Evolutionary conservation across 768 basidiomycete genomes (phyloP).

Genomic region (Pleurotus pulmonarius): DNA sequence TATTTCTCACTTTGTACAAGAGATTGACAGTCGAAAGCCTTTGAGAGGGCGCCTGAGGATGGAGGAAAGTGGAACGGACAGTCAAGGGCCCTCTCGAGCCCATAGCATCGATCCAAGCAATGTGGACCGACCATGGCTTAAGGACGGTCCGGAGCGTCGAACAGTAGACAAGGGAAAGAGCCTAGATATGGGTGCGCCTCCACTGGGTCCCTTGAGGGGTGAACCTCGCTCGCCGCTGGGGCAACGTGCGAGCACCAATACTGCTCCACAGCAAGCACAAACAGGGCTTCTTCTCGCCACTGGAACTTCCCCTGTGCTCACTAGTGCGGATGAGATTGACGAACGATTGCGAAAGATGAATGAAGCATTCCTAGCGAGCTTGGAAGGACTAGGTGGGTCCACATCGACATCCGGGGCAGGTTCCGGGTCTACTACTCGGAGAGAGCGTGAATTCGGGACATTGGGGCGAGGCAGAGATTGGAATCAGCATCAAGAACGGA

Average conservation of each 20-base stretch:
- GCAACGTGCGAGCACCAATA: constrained; percentile 9
- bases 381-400: constrained; percentile 53
- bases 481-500: background rate
- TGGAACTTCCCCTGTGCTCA: constrained; percentile 49
- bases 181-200: background rate
- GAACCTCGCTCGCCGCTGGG: constrained; percentile 1
- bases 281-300: constrained; percentile 16
- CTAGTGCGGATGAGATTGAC: constrained; percentile 64
- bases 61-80: constrained; percentile 3
- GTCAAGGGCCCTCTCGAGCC: constrained; percentile 6
- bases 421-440: constrained; percentile 7
- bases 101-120: constrained; percentile 4
- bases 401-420: constrained; percentile 10
- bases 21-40: constrained; percentile 70
- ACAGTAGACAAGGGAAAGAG: background rate
- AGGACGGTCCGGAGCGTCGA: background rate
- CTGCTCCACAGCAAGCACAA: background rate
- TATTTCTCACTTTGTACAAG: constrained; percentile 73
- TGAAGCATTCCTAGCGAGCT: constrained; percentile 58
- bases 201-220: background rate
- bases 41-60: constrained; percentile 37
- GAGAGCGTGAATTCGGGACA: background rate
- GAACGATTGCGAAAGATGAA: constrained; percentile 64
- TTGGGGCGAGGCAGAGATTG: constrained; percentile 5
- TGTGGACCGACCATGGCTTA: background rate